A percentile compares a stretch with the other conserved stretches of the same genome.
phyloP scores from a whole-genome alignment of 768 basidiomycete genomes.

The Suillus discolor region DNA sequence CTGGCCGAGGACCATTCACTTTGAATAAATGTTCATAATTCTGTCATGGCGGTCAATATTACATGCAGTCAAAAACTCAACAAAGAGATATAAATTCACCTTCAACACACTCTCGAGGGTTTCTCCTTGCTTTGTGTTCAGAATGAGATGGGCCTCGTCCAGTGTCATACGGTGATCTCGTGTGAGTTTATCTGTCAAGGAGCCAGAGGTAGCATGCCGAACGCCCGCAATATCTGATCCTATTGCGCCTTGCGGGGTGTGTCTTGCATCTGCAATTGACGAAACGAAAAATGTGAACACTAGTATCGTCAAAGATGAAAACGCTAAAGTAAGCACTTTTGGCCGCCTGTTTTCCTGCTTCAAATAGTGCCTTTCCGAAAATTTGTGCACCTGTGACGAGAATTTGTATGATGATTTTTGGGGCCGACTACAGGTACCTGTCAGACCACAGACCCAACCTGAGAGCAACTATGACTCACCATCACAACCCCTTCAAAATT shows the following conservation, averaged over 20 bases:
- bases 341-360: slow-evolving; percentile 89
- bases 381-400: slow-evolving; percentile 76
- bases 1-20: slow-evolving; percentile 75
- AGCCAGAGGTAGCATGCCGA: slow-evolving; percentile 72
- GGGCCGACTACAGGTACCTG: slow-evolving; percentile 60
- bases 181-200: slow-evolving; percentile 78
- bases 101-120: slow-evolving; percentile 68
- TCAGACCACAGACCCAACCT: background rate
- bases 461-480: background rate
- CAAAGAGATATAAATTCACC: slow-evolving; percentile 44
- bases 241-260: slow-evolving; percentile 70
- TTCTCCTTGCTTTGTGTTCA: slow-evolving; percentile 83
- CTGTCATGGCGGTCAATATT: slow-evolving; percentile 42
- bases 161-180: slow-evolving; percentile 89
- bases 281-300: background rate
- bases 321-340: slow-evolving; percentile 69
- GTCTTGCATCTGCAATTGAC: slow-evolving; percentile 72
- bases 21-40: slow-evolving; percentile 93
- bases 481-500: slow-evolving; percentile 7
- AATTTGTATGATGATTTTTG: slow-evolving; percentile 78
- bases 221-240: slow-evolving; percentile 73
- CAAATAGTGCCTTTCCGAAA: slow-evolving; percentile 87
- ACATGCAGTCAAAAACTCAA: slow-evolving; percentile 2
- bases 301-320: slow-evolving; percentile 5
- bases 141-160: slow-evolving; percentile 91